Percentiles rank a stretch among this genome's conserved stretches.
Conservation (phyloP, 805 yeast species). For the Kuraishia ogatae region DNA sequence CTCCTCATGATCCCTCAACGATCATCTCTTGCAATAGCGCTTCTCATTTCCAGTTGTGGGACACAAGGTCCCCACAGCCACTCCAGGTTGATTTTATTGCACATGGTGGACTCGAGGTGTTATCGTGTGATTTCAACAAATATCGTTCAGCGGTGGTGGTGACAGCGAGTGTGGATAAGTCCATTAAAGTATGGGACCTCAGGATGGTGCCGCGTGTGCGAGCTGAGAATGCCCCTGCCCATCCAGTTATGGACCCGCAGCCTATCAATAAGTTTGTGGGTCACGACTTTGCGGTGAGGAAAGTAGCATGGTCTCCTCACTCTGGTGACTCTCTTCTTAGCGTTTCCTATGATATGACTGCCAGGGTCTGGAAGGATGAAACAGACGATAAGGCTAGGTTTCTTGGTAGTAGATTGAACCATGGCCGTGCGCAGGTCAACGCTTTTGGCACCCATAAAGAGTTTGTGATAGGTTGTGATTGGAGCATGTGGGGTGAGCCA, state of each 20-base stretch:
- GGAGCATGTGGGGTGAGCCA: constrained; percentile 94
- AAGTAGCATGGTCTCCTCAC: constrained; percentile 88
- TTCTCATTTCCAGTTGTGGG: constrained; percentile 76
- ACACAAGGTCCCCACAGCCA: constrained; percentile 60
- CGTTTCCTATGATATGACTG: constrained; percentile 89
- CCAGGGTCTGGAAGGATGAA: constrained; percentile 75
- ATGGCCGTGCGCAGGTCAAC: constrained; percentile 43
- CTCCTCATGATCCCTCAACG: constrained; percentile 75
- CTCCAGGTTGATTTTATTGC: constrained; percentile 53
- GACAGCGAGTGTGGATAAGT: constrained; percentile 86
- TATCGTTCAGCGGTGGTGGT: constrained; percentile 75
- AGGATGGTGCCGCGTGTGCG: constrained; percentile 47
- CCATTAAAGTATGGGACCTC: constrained; percentile 80
- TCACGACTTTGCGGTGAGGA: constrained; percentile 83
- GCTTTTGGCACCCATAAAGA: constrained; percentile 70
- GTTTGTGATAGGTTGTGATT: constrained; percentile 89
- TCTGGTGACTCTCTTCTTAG: constrained; percentile 58
- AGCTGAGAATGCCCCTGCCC: constrained; percentile 25
- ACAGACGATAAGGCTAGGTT: constrained; percentile 50
- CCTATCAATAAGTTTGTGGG: constrained; percentile 76
- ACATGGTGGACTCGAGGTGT: constrained; percentile 73
- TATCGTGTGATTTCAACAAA: constrained; percentile 86
- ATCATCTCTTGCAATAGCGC: constrained; percentile 67
- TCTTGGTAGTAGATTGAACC: constrained; percentile 31
- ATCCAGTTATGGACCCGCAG: constrained; percentile 44